Conservation (phyloP, 2,329 filamentous ascomycete genomes). For the Chaetomiaceae sp. region DNA sequence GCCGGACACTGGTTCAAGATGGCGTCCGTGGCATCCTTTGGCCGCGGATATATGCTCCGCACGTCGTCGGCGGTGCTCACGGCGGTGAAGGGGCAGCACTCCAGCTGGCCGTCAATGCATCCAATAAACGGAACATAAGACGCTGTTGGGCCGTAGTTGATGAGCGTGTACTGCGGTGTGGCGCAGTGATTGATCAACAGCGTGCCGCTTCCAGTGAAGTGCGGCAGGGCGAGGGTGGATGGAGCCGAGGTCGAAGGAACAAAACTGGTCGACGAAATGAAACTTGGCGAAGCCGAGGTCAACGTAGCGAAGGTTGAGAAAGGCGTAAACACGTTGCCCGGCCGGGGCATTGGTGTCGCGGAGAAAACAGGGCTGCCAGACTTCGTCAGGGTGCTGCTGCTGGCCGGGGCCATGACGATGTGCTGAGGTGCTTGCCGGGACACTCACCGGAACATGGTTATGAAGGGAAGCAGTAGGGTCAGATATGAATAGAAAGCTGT, state of each 20-base stretch:
- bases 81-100: slow-evolving; percentile 21
- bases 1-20: slow-evolving; percentile 14
- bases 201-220: slow-evolving; percentile 2
- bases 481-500: too few relatives aligned
- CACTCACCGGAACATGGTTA: too few relatives aligned
- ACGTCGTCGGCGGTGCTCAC: background rate
- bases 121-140: slow-evolving; percentile 22
- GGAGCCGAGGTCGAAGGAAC: background rate
- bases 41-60: slow-evolving; percentile 8
- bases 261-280: too few relatives aligned
- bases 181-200: slow-evolving; percentile 16
- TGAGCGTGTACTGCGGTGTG: slow-evolving; percentile 16
- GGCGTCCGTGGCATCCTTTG: slow-evolving; percentile 8
- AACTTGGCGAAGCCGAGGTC: too few relatives aligned
- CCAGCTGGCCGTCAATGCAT: slow-evolving; percentile 16
- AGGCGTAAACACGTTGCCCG: too few relatives aligned
- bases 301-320: too few relatives aligned
- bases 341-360: too few relatives aligned
- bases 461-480: too few relatives aligned
- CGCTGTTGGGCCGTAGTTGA: slow-evolving; percentile 17
- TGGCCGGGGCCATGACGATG: too few relatives aligned
- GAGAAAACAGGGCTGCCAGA: too few relatives aligned
- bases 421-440: too few relatives aligned
- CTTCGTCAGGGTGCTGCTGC: too few relatives aligned
- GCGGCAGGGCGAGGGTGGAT: background rate